Percentiles rank a stretch among this genome's conserved stretches.
Conservation (phyloP, 163 green algal species). For the Chlorella variabilis region DNA sequence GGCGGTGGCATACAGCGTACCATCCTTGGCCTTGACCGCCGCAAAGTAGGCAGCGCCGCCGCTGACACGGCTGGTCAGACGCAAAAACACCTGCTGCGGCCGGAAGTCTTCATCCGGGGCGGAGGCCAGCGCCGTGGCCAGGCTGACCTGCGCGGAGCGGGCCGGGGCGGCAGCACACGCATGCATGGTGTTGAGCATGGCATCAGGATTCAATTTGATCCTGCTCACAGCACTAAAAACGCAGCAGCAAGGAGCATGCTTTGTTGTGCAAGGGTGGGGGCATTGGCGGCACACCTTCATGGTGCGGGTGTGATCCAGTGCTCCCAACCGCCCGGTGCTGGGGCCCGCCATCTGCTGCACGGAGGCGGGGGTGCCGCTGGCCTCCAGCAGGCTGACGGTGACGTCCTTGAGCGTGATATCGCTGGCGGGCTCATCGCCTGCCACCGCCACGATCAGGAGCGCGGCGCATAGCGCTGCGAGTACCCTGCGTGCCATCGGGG, state of each 20-base stretch:
- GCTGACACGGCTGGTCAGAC: background rate
- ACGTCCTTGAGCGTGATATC: conserved; percentile 22
- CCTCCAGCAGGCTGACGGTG: conserved; percentile 29
- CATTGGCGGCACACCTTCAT: conserved; percentile 21
- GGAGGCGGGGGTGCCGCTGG: background rate
- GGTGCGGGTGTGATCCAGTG: conserved; percentile 43
- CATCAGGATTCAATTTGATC: background rate
- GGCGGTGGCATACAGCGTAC: conserved; percentile 31
- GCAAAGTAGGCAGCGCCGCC: conserved; percentile 41
- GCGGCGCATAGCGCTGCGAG: background rate
- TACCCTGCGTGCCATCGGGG: background rate
- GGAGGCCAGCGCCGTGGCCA: background rate
- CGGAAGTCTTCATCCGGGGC: conserved; percentile 9
- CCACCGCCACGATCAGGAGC: background rate
- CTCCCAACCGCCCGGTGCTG: background rate
- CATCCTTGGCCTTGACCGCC: conserved; percentile 34
- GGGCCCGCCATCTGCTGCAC: background rate
- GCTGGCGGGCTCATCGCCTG: background rate
- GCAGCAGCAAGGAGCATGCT: background rate
- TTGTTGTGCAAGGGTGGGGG: background rate
- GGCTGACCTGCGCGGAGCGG: background rate
- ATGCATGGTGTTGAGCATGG: too few relatives aligned
- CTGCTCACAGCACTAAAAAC: background rate
- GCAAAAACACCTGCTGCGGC: conserved; percentile 45
- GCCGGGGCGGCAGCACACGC: too few relatives aligned